These are phyloP conservation scores for Ceratocystis destructans DNA, from an alignment of 2,329 filamentous ascomycete species.

Conservation along the genomic window DNA sequence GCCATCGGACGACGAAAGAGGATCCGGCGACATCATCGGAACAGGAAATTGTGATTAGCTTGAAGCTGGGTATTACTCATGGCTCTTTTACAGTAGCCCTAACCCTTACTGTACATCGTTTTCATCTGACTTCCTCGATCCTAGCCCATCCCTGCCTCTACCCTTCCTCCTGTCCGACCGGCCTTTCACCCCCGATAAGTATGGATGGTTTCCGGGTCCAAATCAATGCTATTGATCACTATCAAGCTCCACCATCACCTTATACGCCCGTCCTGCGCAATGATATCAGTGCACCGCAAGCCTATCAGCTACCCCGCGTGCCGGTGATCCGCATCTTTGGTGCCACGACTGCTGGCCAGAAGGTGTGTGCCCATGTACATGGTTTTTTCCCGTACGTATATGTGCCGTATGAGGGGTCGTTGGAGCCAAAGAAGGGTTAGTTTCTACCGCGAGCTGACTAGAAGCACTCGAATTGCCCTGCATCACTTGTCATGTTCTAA, in stretches of 20 bases:
- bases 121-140: background rate
- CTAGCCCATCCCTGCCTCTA: background rate
- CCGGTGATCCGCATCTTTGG: constrained; percentile 86
- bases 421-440: constrained; percentile 55
- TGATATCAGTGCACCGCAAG: constrained; percentile 44
- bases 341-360: constrained; percentile 85
- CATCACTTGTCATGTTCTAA: background rate
- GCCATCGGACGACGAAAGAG: too few relatives aligned
- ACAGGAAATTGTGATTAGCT: too few relatives aligned
- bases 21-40: too few relatives aligned
- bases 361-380: constrained; percentile 90
- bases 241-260: constrained; percentile 62
- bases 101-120: background rate
- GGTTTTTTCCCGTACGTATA: constrained; percentile 95
- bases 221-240: constrained; percentile 91
- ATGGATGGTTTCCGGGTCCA: constrained; percentile 57
- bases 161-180: background rate
- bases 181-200: background rate
- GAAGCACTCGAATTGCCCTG: background rate
- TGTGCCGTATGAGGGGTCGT: constrained; percentile 62
- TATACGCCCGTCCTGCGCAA: constrained; percentile 69
- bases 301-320: constrained; percentile 54
- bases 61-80: too few relatives aligned
- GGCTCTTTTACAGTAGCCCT: background rate
- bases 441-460: background rate